Base-by-base conservation (phyloP, 2,329 filamentous ascomycete species). In the Aspergillus brasiliensis region DNA sequence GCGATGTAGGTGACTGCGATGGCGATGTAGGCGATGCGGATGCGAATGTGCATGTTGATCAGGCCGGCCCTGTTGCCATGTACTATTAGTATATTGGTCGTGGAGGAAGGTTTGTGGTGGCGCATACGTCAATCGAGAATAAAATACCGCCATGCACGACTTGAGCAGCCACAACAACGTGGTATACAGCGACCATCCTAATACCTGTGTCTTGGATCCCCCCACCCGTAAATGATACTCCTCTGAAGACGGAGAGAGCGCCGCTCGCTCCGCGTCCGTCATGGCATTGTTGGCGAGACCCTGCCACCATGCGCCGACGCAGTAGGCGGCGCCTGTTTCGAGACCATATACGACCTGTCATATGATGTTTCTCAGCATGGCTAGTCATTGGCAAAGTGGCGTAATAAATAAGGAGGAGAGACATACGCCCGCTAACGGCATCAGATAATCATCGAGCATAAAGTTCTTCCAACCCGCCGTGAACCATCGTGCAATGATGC, bases 271-370 rank as follows among this genome's bases (percentile, higher is more conserved):
- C 19, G 77, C 77, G 13, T 81, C 73, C 2, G 84, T 82, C 82
- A 88, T 86, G 57, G 78, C 73, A 64, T 85, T 85, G 63, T 87
- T 86, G 19, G 84, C 83, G 2, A 86, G 73, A 0, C 84, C 84
- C 47, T 76, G 72, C 51, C 77, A 83, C 59, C 73, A 75, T 10
- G 80, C 78, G 17, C 81, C 81, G 15, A 84, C 80, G 21, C 76
- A 77, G 61, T 84, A 82, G 19, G 79, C 81, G 11, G 82, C 74
- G 15, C 73, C 77, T 0, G 83, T 81, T 68, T 86, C 81, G 3
- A 81, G 69, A 1, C 77, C 76, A 58, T 86, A 86, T 28, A 85
- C 76, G 8, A 82, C 66, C 81, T 84, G 10, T 21, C 31, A 11
- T 6, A 21, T 17, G n/a, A 34, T 84, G 10, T 5, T 21, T 13